Evolutionary conservation across 805 yeast genomes (phyloP).

Genomic region (Metschnikowia cerradonensis): DNA sequence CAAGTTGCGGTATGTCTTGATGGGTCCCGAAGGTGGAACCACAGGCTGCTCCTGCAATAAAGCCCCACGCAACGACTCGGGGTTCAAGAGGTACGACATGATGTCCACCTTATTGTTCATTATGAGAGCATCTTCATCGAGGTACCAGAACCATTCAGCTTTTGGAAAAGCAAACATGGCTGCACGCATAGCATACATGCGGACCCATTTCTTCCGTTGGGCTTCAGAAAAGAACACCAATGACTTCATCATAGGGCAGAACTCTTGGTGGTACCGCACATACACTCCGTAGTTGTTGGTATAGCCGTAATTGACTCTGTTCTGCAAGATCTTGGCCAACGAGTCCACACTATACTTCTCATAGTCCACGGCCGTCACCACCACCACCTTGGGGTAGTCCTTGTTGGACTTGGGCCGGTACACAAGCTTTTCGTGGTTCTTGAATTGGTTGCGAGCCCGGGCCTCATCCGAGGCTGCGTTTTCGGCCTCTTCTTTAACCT

Average conservation of each 20-base stretch:
- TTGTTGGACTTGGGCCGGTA: slow-evolving; percentile 33
- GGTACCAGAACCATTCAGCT: slow-evolving; percentile 86
- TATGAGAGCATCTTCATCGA: slow-evolving; percentile 74
- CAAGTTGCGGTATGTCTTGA: slow-evolving; percentile 62
- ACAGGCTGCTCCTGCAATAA: slow-evolving; percentile 70
- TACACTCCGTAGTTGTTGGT: slow-evolving; percentile 77
- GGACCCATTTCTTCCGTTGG: slow-evolving; percentile 58
- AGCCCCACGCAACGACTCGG: slow-evolving; percentile 57
- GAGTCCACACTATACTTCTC: slow-evolving; percentile 58
- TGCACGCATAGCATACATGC: slow-evolving; percentile 62
- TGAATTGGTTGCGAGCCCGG: slow-evolving; percentile 53
- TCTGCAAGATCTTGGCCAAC: slow-evolving; percentile 69
- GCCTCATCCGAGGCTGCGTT: slow-evolving; percentile 40
- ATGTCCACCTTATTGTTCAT: slow-evolving; percentile 67
- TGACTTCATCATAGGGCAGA: slow-evolving; percentile 53
- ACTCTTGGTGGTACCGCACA: slow-evolving; percentile 82
- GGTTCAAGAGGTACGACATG: slow-evolving; percentile 53
- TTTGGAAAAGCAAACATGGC: slow-evolving; percentile 93
- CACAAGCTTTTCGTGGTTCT: slow-evolving; percentile 61
- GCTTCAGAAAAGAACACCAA: slow-evolving; percentile 36
- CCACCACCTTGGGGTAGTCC: slow-evolving; percentile 59
- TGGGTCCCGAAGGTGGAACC: slow-evolving; percentile 61
- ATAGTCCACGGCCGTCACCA: slow-evolving; percentile 78
- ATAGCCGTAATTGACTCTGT: slow-evolving; percentile 85
- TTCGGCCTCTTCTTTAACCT: slow-evolving; percentile 43